These are phyloP conservation scores for Cyclaneusma minus DNA, from an alignment of 2,329 filamentous ascomycete species.

Conservation along the genomic window DNA sequence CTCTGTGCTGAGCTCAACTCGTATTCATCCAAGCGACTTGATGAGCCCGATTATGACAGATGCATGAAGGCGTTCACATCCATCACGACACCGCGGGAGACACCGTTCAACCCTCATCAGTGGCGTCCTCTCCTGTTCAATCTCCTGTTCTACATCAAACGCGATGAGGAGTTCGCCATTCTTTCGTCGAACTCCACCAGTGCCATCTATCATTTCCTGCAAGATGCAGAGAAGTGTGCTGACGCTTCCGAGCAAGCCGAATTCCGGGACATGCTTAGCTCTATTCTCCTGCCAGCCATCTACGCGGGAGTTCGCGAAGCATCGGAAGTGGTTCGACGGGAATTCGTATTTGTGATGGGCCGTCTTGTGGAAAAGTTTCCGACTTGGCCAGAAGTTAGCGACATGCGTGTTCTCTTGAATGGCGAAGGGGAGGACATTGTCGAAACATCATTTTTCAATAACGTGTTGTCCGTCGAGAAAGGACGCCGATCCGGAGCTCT, in stretches of 20 bases:
- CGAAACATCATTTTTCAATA: slow-evolving; percentile 71
- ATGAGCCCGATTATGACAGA: slow-evolving; percentile 77
- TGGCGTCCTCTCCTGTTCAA: slow-evolving; percentile 87
- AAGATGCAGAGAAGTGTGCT: slow-evolving; percentile 34
- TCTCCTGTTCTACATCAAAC: slow-evolving; percentile 70
- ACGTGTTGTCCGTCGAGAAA: slow-evolving; percentile 79
- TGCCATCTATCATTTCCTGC: slow-evolving; percentile 62
- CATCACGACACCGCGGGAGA: slow-evolving; percentile 49
- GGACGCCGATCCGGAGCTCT: slow-evolving; percentile 75
- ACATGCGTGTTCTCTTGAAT: slow-evolving; percentile 57
- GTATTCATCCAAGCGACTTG: slow-evolving; percentile 53
- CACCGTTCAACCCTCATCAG: slow-evolving; percentile 48
- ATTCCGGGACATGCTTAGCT: slow-evolving; percentile 43
- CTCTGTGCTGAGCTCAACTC: slow-evolving; percentile 74
- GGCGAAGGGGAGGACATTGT: slow-evolving; percentile 51
- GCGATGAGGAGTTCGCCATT: slow-evolving; percentile 79
- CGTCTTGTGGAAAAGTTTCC: slow-evolving; percentile 59
- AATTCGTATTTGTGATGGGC: slow-evolving; percentile 68
- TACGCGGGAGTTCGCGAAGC: slow-evolving; percentile 60
- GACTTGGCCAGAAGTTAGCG: slow-evolving; percentile 53
- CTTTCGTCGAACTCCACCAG: slow-evolving; percentile 68
- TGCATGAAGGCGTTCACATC: slow-evolving; percentile 61
- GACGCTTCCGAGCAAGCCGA: slow-evolving; percentile 25
- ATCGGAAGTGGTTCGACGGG: slow-evolving; percentile 72
- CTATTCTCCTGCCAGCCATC: slow-evolving; percentile 58